Evolutionary conservation across 108 stramenopile species (phyloP), one percentile per base, ranked within the genome.

Genomic region (Nannochloropsis salina): DNA sequence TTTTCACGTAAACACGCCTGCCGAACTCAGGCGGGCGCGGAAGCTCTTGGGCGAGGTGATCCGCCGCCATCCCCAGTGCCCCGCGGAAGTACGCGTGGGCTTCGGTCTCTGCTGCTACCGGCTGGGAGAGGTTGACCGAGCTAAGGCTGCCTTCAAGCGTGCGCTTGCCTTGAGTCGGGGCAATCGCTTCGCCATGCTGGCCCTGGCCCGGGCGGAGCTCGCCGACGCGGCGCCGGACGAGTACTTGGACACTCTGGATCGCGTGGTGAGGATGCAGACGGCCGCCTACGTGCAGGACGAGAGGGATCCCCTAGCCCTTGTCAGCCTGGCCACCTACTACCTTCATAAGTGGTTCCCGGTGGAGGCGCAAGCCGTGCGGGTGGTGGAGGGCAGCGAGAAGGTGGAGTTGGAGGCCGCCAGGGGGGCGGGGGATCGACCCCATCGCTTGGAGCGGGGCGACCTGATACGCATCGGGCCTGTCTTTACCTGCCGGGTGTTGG

Each of bases 81-180:
- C 85, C 22, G 88, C 84, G 31, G 82, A 81, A 18, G 85, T 89
- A 40, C 88, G 88, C 21, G 88, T 89, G 47, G 88, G 88, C 82
- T 42, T 89, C 43, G 88, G 88, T 6, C 85, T 89, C 6, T 89
- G 88, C 83, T 85, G 85, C 83, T 85, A 85, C 79, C 84, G 84
- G 83, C 85, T 89, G 74, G 88, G 88, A 20, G 84, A 89, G 83
- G 40, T 43, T 31, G 22, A 43, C n/a, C 85, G 88, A 40, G 88
- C 88, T 8, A 80, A 83, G 45, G 88, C 88, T 42, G 88, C 88
- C 41, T 81, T 89, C 81, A 42, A 43, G 42, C 84, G 88, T 43
- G 88, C 88, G 6, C 85, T 89, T 6, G 80, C 2, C n/a, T 74
- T 74, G 61, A 74, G n/a, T 74, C 61, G 61, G 15, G 61, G 61